These are phyloP conservation scores for Sarocladium strictum DNA, from an alignment of 2,329 filamentous ascomycete species.

Conservation along the genomic window DNA sequence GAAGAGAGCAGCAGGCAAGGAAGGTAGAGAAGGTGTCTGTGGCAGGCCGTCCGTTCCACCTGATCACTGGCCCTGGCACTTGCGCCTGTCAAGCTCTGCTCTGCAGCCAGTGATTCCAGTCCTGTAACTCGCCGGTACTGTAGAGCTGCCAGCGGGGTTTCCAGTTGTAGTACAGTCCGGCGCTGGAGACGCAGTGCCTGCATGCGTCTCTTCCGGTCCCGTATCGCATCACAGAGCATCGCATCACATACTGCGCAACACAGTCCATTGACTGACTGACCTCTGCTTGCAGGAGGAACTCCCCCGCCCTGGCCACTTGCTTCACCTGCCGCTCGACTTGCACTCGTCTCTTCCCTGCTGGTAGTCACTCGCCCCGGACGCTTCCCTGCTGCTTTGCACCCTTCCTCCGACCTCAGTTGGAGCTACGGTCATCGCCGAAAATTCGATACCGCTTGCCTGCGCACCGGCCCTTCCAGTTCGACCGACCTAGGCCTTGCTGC, in stretches of 20 bases:
- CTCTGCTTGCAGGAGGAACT: too few species aligned
- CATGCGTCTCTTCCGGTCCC: not conserved
- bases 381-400: not conserved
- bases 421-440: slow-evolving; percentile 9
- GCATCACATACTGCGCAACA: not conserved
- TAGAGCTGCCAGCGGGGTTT: too few species aligned
- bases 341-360: not conserved
- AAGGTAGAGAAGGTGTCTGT: too few species aligned
- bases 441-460: slow-evolving; percentile 8
- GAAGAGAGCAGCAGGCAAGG: too few species aligned
- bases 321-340: not conserved
- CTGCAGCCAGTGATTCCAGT: too few species aligned
- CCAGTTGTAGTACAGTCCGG: too few species aligned
- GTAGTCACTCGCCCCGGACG: not conserved
- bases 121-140: too few species aligned
- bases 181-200: too few species aligned
- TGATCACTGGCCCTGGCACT: too few species aligned
- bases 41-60: too few species aligned
- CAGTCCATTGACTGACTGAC: not conserved
- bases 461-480: slow-evolving; percentile 7
- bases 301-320: not conserved
- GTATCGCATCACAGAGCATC: not conserved
- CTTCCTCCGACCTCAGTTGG: not conserved
- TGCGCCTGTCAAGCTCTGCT: too few species aligned
- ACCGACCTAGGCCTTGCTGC: slow-evolving; percentile 2